phyloP scores from a whole-genome alignment of 176 grass and related monocot genomes.

The Guadua angustifolia region DNA sequence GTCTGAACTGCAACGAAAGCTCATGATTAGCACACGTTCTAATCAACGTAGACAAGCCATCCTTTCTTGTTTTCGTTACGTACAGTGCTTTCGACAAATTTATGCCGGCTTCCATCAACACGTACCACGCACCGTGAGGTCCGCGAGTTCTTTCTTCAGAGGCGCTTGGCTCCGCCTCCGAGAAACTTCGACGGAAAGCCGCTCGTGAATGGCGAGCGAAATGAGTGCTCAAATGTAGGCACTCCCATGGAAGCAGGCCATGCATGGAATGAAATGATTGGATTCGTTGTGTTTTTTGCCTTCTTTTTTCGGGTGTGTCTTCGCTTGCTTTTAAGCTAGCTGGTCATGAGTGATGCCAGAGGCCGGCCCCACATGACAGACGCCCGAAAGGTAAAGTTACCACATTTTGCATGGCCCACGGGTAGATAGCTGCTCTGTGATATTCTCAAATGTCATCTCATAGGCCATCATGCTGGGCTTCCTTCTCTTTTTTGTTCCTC shows the following conservation, averaged over 20 bases:
- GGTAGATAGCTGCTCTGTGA: neutral
- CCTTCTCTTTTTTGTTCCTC: neutral
- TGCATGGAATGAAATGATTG: constrained; percentile 47
- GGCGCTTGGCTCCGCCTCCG: neutral
- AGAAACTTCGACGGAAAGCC: constrained; percentile 29
- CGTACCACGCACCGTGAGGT: no score
- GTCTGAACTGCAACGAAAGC: neutral
- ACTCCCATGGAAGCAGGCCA: neutral
- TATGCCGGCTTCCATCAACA: neutral
- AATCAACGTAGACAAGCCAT: neutral
- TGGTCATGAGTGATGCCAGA: constrained; percentile 20
- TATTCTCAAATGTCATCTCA: constrained; percentile 38
- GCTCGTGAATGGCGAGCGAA: constrained; percentile 25
- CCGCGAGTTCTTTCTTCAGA: neutral
- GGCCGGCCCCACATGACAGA: constrained; percentile 16
- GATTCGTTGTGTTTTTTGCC: neutral
- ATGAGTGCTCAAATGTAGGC: constrained; percentile 12
- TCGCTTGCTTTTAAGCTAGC: constrained; percentile 25
- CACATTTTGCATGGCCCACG: constrained; percentile 14
- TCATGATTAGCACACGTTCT: neutral
- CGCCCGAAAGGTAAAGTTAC: constrained; percentile 34
- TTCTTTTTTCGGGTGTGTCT: neutral
- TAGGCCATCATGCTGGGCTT: constrained; percentile 14
- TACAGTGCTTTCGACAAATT: neutral
- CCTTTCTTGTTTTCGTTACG: neutral